Percentiles rank a stretch among this genome's conserved stretches.
Evolutionary conservation across 2,329 filamentous ascomycete genomes (phyloP).

Genomic region (Colletotrichum horii): DNA sequence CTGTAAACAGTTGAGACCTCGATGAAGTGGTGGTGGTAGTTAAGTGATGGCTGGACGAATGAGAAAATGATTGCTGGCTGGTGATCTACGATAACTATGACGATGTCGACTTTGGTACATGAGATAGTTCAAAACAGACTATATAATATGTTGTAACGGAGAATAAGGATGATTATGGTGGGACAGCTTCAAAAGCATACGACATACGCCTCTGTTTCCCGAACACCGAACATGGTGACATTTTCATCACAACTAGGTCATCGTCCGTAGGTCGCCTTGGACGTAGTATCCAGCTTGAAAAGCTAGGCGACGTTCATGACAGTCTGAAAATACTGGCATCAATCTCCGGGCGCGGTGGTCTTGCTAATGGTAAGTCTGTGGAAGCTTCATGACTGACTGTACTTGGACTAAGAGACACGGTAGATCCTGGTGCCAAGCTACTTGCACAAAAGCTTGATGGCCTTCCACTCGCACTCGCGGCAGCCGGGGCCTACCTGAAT

Average conservation of each 20-base stretch:
- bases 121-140: not conserved
- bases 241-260: constrained; percentile 42
- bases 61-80: constrained; percentile 41
- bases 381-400: not conserved
- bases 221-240: constrained; percentile 39
- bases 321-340: constrained; percentile 35
- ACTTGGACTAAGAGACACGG: not conserved
- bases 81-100: constrained; percentile 48
- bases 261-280: constrained; percentile 35
- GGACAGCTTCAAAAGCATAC: constrained; percentile 20
- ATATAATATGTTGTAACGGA: accelerated
- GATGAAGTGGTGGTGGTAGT: constrained; percentile 32
- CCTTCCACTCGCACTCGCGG: constrained; percentile 49
- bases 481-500: constrained; percentile 48
- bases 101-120: constrained; percentile 32
- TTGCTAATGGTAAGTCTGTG: constrained; percentile 28
- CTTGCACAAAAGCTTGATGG: constrained; percentile 44
- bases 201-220: constrained; percentile 37
- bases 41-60: constrained; percentile 39
- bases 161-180: not conserved
- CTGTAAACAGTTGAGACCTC: constrained; percentile 27
- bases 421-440: constrained; percentile 32
- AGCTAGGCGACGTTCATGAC: constrained; percentile 33
- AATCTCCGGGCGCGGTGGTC: constrained; percentile 27
- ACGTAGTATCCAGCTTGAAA: constrained; percentile 33